Base-by-base conservation (phyloP, 2,329 filamentous ascomycete species). In the Fusarium brevicatenulatum region DNA sequence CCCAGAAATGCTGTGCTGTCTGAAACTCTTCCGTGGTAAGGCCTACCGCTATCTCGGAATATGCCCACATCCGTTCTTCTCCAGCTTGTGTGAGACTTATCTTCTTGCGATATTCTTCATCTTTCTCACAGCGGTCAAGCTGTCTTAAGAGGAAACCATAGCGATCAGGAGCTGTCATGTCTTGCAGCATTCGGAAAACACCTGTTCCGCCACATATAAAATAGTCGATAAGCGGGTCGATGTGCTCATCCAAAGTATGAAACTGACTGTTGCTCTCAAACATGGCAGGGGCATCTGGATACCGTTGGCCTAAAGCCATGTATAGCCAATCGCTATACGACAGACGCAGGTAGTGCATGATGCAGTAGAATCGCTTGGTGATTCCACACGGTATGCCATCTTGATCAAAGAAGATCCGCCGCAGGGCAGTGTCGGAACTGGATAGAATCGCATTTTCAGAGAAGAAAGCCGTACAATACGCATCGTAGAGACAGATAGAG, bases 251-350 rank as follows among this genome's bases (percentile, higher is more conserved):
- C 21, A 12, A 23, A 18, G 5, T 5, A 9, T 4, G 21, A 18
- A 12, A 1, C 9, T n/a, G 5, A 7, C 5, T 9, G 4, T 2
- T 7, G 5, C 9, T n/a, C 6, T 32, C 21, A 9, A 3, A 9
- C 15, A 16, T n/a, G 10, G 13, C 10, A 49, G 21, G 2, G n/a
- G 2, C 5, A 21, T 9, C 15, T 9, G n/a, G 11, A 4, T 2
- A 9, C 42, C 11, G 7, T 25, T 12, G n/a, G 19, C 19, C 28
- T 16, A 30, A 15, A 15, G 44, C 19, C 7, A n/a, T 30, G 10
- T 19, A 4, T 25, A 46, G 13, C 43, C 43, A 46, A 46, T 28
- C 4, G 7, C 7, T 7, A 23, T 43, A 43, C 11, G n/a, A 16
- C n/a, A 3, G 2, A 23, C 2, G 9, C 15, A 43, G n/a, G n/a